These are phyloP conservation scores for Pyrus betulifolia DNA, from an alignment of 306 rosid genomes.

Conservation along the genomic window DNA sequence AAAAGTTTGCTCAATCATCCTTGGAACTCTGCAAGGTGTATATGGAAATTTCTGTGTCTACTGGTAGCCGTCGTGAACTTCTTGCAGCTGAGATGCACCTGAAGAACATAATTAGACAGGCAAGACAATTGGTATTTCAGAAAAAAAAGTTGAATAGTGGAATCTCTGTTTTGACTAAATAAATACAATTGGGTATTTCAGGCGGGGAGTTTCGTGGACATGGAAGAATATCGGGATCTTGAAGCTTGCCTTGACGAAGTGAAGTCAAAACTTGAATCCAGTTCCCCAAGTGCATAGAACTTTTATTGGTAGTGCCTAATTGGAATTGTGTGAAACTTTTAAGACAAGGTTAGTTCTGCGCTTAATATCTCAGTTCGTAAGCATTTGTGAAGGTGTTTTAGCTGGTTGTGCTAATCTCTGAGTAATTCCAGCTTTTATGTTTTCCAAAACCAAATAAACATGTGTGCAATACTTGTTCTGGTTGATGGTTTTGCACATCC, in stretches of 20 bases:
- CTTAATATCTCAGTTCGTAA: neutral
- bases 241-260: slow-evolving; percentile 2
- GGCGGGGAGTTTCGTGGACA: neutral
- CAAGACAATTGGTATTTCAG: slow-evolving; percentile 18
- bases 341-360: neutral
- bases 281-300: neutral
- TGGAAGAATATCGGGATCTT: slow-evolving; percentile 7
- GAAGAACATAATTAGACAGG: slow-evolving; percentile 78
- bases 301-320: neutral
- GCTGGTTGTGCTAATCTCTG: neutral
- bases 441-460: too few relatives aligned
- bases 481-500: neutral
- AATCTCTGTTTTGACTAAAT: neutral
- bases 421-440: too few relatives aligned
- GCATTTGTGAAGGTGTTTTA: neutral
- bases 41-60: slow-evolving; percentile 56
- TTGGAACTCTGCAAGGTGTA: slow-evolving; percentile 83
- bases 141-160: neutral
- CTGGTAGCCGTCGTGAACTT: slow-evolving; percentile 57
- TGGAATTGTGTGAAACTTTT: neutral
- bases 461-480: too few relatives aligned
- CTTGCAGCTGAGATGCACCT: slow-evolving; percentile 81
- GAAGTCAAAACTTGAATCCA: slow-evolving; percentile 7
- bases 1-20: slow-evolving; percentile 72
- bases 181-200: neutral